Base-by-base conservation (phyloP, 139 green algal genomes). In the Monoraphidium neglectum region DNA sequence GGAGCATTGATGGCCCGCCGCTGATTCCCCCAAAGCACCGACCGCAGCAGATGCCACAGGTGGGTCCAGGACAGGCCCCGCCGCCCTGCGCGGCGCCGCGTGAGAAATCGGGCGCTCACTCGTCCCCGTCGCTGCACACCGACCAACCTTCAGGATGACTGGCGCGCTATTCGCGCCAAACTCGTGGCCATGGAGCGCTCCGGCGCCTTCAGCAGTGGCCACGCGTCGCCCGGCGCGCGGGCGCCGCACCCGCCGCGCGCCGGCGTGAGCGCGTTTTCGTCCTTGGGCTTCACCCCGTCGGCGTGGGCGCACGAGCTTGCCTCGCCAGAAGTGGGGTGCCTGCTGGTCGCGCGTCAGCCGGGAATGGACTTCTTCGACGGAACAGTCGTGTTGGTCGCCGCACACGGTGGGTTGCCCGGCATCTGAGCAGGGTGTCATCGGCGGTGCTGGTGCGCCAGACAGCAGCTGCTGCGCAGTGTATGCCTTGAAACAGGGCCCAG, bases 121-220 rank as follows among this genome's bases (percentile, higher is more conserved):
- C n/a, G n/a, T n/a, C n/a, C n/a, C n/a, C n/a, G n/a, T n/a, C n/a
- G n/a, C n/a, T n/a, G n/a, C n/a, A n/a, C n/a, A n/a, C n/a, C n/a
- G n/a, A n/a, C n/a, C 67, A 51, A 18, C 28, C 35, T 51, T n/a
- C n/a, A 51, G 15, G 26, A 56, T 33, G 82, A 84, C 56, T 84
- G 77, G 83, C 70, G 83, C 2, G 54, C 70, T 13, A 83, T 83
- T 67, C 70, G 83, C 5, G 83, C 83, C 0, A 78, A 74, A 32
- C 79, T 88, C 0, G 76, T 85, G 0, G 54, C 57, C 0, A 71
- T 79, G 73, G 82, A 86, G 70, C 67, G 46, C 32, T 13, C 37
- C 37, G 67, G 46, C 21, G 54, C 57, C 59, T 28, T 68, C 59
- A 64, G 3, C 47, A 16, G 23, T 38, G 43, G 13, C 13, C 66